Conservation (phyloP, 768 basidiomycete species). For the Sistotremastrum suecicum region DNA sequence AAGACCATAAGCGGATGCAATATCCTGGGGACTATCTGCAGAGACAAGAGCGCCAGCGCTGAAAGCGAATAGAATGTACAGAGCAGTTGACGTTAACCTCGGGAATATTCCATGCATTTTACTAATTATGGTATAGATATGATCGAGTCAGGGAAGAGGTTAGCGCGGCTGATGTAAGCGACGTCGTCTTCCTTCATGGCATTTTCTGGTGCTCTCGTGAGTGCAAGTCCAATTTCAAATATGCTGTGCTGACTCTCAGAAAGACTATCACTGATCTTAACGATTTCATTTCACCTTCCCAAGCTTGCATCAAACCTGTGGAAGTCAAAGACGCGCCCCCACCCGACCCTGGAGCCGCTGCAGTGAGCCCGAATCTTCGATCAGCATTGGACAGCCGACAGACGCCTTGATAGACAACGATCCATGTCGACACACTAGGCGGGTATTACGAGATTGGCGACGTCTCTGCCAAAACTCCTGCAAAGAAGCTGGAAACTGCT, state of each 20-base stretch:
- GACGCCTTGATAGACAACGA: constrained; percentile 57
- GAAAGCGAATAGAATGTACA: no score
- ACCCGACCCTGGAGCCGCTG: constrained; percentile 28
- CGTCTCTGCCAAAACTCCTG: neutral
- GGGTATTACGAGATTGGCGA: constrained; percentile 70
- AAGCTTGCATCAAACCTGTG: constrained; percentile 96
- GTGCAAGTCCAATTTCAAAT: constrained; percentile 14
- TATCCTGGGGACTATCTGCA: constrained; percentile 2
- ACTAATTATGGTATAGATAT: no score
- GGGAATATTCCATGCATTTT: no score
- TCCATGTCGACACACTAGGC: constrained; percentile 73
- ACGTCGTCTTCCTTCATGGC: constrained; percentile 35
- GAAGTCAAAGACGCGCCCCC: constrained; percentile 27
- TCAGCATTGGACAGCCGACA: constrained; percentile 10
- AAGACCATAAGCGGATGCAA: constrained; percentile 40
- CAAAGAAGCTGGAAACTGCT: constrained; percentile 71
- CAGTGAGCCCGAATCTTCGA: constrained; percentile 25
- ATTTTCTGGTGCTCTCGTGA: constrained; percentile 75
- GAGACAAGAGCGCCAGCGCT: no score
- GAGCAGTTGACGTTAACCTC: no score
- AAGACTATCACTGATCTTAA: constrained; percentile 90
- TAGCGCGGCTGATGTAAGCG: neutral
- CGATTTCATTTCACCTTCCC: constrained; percentile 92
- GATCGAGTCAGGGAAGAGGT: neutral
- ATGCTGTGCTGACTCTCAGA: constrained; percentile 5